Evolutionary conservation across 2,329 filamentous ascomycete species (phyloP).

Genomic region (Botrytis cinerea): DNA sequence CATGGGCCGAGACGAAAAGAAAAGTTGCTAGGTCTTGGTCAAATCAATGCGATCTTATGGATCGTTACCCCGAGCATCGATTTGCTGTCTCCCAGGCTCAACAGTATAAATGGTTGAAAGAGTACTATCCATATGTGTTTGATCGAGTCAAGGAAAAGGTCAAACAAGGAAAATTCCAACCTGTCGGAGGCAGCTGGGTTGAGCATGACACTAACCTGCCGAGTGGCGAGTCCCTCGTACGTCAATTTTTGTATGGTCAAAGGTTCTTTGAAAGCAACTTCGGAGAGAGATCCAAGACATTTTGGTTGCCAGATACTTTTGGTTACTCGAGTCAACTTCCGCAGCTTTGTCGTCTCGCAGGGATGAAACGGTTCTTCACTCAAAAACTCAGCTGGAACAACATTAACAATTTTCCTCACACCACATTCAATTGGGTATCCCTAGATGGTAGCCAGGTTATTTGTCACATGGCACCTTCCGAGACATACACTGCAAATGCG

Average conservation of each 20-base stretch:
- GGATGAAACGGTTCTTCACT: constrained; percentile 95
- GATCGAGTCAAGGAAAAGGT: constrained; percentile 91
- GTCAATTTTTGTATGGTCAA: constrained; percentile 95
- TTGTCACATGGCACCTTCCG: constrained; percentile 94
- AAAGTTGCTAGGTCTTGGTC: constrained; percentile 97
- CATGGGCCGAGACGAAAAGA: constrained; percentile 95
- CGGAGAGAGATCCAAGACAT: constrained; percentile 83
- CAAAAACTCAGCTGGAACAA: constrained; percentile 99
- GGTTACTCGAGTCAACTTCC: constrained; percentile 95
- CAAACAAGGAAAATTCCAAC: constrained; percentile 86
- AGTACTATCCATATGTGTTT: constrained; percentile 83
- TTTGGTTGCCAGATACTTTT: constrained; percentile 98
- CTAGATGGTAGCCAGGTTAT: constrained; percentile 95
- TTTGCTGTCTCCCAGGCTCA: constrained; percentile 94
- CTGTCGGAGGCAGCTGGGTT: constrained; percentile 97
- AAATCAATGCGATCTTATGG: constrained; percentile 93
- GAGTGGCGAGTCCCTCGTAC: constrained; percentile 87
- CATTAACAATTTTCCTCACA: constrained; percentile 98
- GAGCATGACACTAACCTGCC: constrained; percentile 99
- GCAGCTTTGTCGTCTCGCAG: constrained; percentile 89
- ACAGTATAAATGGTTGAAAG: constrained; percentile 96
- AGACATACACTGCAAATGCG: constrained; percentile 93
- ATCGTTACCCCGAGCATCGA: constrained; percentile 88
- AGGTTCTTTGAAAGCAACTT: constrained; percentile 93
- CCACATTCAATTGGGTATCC: constrained; percentile 97